Evolutionary conservation across 2,329 filamentous ascomycete genomes (phyloP), one percentile per base, ranked within the genome.

Genomic region (Monosporascus cannonballus): DNA sequence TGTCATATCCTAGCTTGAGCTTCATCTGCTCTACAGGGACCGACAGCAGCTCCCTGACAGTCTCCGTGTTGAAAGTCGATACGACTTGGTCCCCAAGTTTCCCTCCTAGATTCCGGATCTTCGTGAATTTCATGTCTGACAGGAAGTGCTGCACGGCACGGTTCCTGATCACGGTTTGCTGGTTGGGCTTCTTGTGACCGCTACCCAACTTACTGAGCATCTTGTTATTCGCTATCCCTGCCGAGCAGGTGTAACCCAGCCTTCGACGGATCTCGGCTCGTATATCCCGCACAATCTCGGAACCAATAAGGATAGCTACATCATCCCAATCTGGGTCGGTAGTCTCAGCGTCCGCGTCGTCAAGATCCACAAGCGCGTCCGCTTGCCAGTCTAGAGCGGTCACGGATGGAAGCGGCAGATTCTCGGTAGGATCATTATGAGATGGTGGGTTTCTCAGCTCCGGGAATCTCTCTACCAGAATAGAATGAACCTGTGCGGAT

Each of bases 311-410:
- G 67, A 96, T 88, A 17, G 83, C 88, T 59, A 97, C 80, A 73
- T 99, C 94, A 68, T 99, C 93, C 94, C 94, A 99, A 71, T 99
- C 94, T 1, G 90, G 90, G 64, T 95, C 87, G 60, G 87, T 80
- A 20, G 86, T 80, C 69, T 96, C 92, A 11, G 81, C 81, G 55
- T 91, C 82, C 24, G 76, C 75, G 39, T 83, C 77, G 59, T 94
- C 85, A 48, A 96, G 74, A 65, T 92, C 90, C 17, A 95, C 77
- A 51, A 96, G 73, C n/a, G 84, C 87, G 72, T 96, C 90, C 0
- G 86, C 81, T 56, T 86, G 76, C 92, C 92, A 96, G 66, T 95
- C 86, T 18, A 96, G 71, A 1, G 84, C 88, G 2, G 86, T 87
- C 22, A 76, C 62, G 3, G 78, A 70, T 0, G 92, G 91, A 34